phyloP scores from a whole-genome alignment of 768 basidiomycete genomes.

The Pisolithus sp. region DNA sequence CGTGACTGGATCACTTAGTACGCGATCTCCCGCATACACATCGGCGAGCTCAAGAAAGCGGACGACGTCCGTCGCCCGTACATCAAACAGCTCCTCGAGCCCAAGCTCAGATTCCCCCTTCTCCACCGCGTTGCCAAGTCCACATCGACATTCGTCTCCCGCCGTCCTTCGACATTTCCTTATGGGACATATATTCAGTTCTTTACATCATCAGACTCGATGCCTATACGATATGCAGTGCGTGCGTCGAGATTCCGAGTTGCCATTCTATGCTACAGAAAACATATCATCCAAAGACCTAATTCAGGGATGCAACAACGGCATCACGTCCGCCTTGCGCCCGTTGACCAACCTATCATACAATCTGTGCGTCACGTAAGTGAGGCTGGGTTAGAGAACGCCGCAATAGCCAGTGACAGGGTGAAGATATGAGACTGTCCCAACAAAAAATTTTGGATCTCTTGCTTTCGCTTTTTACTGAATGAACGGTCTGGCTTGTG shows the following conservation, averaged over 20 bases:
- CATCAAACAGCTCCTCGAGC: constrained; percentile 58
- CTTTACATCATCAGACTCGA: constrained; percentile 3
- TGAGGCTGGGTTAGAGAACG: constrained; percentile 86
- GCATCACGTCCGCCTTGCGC: constrained; percentile 79
- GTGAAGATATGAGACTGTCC: not conserved
- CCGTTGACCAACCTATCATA: constrained; percentile 81
- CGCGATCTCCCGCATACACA: constrained; percentile 42
- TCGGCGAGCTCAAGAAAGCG: constrained; percentile 90
- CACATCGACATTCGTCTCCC: constrained; percentile 76
- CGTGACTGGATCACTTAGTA: too few species aligned
- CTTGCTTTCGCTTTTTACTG: too few species aligned
- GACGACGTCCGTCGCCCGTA: constrained; percentile 93
- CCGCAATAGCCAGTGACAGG: constrained; percentile 17
- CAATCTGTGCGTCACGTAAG: constrained; percentile 88
- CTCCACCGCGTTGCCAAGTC: constrained; percentile 81
- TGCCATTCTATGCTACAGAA: too few species aligned
- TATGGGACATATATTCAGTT: constrained; percentile 10
- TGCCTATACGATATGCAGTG: constrained; percentile 12
- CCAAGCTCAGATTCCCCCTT: constrained; percentile 94
- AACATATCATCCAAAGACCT: too few species aligned
- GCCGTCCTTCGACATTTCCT: constrained; percentile 65
- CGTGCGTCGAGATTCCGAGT: constrained; percentile 2
- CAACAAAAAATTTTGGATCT: not conserved
- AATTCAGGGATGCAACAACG: constrained; percentile 84
- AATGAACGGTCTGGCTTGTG: too few species aligned